Conservation (phyloP, 1,284 basidiomycete species). For the Coriolopsis trogii region DNA sequence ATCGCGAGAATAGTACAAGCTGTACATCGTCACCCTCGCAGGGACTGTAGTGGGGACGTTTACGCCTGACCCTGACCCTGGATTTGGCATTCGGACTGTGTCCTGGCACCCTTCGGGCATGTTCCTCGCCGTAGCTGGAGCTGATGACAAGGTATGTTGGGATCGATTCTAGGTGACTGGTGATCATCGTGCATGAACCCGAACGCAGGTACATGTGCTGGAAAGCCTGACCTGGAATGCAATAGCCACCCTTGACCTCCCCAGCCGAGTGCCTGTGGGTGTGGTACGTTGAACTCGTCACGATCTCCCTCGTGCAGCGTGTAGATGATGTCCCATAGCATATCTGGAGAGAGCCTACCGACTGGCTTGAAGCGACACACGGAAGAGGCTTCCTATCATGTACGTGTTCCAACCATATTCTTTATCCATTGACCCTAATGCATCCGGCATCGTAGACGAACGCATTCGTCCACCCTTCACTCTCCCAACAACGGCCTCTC, state of each 20-base stretch:
- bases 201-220: slow-evolving; percentile 70
- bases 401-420: slow-evolving; percentile 37
- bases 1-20: slow-evolving; percentile 69
- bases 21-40: slow-evolving; percentile 74
- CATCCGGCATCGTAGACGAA: slow-evolving; percentile 52
- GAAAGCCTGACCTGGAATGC: slow-evolving; percentile 80
- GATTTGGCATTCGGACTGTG: slow-evolving; percentile 74
- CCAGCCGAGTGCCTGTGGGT: slow-evolving; percentile 53
- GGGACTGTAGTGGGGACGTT: slow-evolving; percentile 76
- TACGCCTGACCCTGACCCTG: slow-evolving; percentile 71
- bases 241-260: slow-evolving; percentile 65
- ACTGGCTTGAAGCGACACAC: slow-evolving; percentile 80
- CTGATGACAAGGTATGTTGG: slow-evolving; percentile 77
- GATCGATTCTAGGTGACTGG: too few relatives aligned
- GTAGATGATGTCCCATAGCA: slow-evolving; percentile 13
- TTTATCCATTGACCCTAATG: neutral
- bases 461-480: slow-evolving; percentile 59
- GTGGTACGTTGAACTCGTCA: slow-evolving; percentile 49
- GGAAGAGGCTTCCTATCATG: slow-evolving; percentile 84
- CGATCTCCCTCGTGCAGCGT: neutral
- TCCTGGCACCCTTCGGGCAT: slow-evolving; percentile 84
- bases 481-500: slow-evolving; percentile 46
- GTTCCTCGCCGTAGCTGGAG: slow-evolving; percentile 79
- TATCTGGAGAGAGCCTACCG: slow-evolving; percentile 80
- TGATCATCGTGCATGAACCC: neutral